These are phyloP conservation scores for Fusarium verrucosum DNA, from an alignment of 2,329 filamentous ascomycete genomes.

Conservation along the genomic window DNA sequence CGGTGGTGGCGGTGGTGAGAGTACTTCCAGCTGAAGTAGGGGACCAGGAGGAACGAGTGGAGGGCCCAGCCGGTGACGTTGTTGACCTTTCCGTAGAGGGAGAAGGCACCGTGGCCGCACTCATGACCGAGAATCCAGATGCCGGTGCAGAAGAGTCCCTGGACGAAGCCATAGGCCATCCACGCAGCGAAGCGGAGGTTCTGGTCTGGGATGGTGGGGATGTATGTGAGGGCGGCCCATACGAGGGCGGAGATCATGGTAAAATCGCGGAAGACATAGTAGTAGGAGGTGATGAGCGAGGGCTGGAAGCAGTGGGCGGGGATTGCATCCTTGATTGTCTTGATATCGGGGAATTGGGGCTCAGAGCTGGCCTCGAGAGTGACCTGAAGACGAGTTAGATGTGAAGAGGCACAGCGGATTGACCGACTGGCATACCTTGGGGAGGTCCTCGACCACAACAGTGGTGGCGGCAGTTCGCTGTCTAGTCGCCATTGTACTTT, in stretches of 20 bases:
- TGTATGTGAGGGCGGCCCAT: slow-evolving; percentile 63
- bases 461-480: slow-evolving; percentile 42
- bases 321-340: slow-evolving; percentile 57
- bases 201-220: slow-evolving; percentile 59
- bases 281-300: slow-evolving; percentile 59
- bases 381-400: slow-evolving; percentile 25
- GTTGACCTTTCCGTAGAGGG: slow-evolving; percentile 64
- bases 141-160: slow-evolving; percentile 73
- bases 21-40: slow-evolving; percentile 79
- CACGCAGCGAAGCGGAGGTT: slow-evolving; percentile 60
- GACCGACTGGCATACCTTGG: slow-evolving; percentile 28
- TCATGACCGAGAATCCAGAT: slow-evolving; percentile 78
- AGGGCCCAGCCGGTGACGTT: slow-evolving; percentile 69
- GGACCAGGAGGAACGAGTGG: slow-evolving; percentile 73
- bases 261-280: slow-evolving; percentile 66
- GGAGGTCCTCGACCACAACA: slow-evolving; percentile 29
- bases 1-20: slow-evolving; percentile 76
- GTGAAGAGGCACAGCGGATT: background rate
- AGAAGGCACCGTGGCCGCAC: slow-evolving; percentile 75
- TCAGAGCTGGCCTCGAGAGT: slow-evolving; percentile 32
- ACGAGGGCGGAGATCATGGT: slow-evolving; percentile 58
- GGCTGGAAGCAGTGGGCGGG: slow-evolving; percentile 70
- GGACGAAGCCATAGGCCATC: slow-evolving; percentile 68
- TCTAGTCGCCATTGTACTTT: slow-evolving; percentile 38
- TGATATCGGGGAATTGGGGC: slow-evolving; percentile 44